These are phyloP conservation scores for Striga hermonthica DNA, from an alignment of 305 asterid species.

Conservation along the genomic window DNA sequence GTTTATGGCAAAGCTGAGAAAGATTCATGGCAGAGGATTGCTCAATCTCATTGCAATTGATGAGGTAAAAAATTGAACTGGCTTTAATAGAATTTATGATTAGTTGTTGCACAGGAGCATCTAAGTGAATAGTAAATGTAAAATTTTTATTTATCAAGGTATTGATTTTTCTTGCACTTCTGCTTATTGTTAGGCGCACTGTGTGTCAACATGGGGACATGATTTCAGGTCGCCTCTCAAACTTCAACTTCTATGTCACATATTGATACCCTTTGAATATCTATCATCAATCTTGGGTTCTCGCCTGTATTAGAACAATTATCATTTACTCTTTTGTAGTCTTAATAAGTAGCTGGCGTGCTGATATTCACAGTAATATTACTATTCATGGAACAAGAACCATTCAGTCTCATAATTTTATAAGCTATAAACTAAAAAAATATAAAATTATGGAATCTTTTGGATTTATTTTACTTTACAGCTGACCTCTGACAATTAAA, in stretches of 20 bases:
- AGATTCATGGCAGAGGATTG: constrained; percentile 80
- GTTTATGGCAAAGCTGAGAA: constrained; percentile 68
- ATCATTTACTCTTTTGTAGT: constrained; percentile 6
- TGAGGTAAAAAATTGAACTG: constrained; percentile 55
- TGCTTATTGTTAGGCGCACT: constrained; percentile 74
- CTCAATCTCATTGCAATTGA: constrained; percentile 84
- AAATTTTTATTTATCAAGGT: constrained; percentile 21
- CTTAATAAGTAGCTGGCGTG: constrained; percentile 1
- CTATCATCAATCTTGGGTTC: constrained; percentile 23
- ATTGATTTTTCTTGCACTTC: constrained; percentile 27
- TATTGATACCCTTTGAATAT: too few relatives aligned
- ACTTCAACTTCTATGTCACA: constrained; percentile 28
- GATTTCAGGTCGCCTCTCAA: constrained; percentile 72
- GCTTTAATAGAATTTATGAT: constrained; percentile 13
- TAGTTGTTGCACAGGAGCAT: constrained; percentile 31
- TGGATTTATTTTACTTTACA: constrained; percentile 5
- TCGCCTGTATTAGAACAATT: not conserved
- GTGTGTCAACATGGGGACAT: constrained; percentile 98
- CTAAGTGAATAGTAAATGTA: constrained; percentile 22
- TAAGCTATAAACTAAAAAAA: not conserved
- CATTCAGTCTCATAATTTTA: too few relatives aligned
- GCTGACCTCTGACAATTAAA: not conserved
- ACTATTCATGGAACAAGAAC: not conserved
- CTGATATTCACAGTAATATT: not conserved
- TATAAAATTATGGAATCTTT: constrained; percentile 6